Evolutionary conservation across 2,329 filamentous ascomycete genomes (phyloP), one percentile per base, ranked within the genome.

Genomic region (Cryphonectria parasitica): DNA sequence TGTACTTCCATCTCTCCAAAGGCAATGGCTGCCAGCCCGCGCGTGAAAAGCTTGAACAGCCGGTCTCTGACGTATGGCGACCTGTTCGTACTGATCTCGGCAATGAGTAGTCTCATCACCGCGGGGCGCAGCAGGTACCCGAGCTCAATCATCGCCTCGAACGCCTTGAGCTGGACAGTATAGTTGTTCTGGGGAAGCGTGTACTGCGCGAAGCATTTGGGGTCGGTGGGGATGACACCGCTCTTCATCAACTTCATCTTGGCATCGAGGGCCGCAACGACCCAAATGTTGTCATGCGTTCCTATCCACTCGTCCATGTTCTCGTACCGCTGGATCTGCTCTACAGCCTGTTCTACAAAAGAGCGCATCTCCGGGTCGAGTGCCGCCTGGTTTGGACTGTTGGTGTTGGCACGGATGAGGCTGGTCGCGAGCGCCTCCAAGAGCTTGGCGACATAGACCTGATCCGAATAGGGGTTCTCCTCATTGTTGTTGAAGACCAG

Each of bases 401-500:
- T 83, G 60, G 84, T 83, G 79, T 73, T 86, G 82, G 45, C 84
- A 81, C 75, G 84, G 64, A 91, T 84, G 36, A 90, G 81, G n/a
- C 87, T 89, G 0, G 84, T 85, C 1, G 89, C 85, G 36, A 91
- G 80, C 0, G 87, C 85, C 58, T 85, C 83, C 11, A 99, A 92
- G 34, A 99, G 85, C 31, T 87, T 92, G 10, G 94, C 90, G 68
- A 99, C 89, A 78, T 98, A 99, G 76, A 93, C 90, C 73, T 95
- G 91, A 77, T 99, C 97, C 6, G 95, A 97, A 77, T 89, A 97
- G 65, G 91, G 82, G 76, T 99, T 99, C 72, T 92, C 91, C 2
- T 92, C 91, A 78, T 99, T 99, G 81, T 99, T 95, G 78, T 99
- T 99, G 82, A 94, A 95, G 64, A 92, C 91, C 45, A 99, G 84